Percentiles rank a stretch among this genome's conserved stretches.
These are phyloP conservation scores for Pelargonium citronellum DNA, from an alignment of 441 rosid genomes.

Conservation along the genomic window DNA sequence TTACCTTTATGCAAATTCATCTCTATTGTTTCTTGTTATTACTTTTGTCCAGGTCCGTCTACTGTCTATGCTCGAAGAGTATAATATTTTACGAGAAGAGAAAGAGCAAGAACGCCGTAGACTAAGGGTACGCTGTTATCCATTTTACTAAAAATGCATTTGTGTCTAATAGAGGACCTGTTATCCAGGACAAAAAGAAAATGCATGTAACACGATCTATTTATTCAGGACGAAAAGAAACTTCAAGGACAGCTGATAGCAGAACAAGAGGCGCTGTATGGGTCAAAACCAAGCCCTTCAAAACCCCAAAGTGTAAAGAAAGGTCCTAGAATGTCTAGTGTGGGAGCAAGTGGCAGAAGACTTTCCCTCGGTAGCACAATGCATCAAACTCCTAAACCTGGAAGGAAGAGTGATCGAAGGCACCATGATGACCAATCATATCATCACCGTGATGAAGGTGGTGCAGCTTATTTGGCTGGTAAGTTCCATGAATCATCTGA, in stretches of 20 bases:
- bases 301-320: conserved; percentile 56
- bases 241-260: conserved; percentile 77
- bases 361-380: conserved; percentile 45
- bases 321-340: conserved; percentile 53
- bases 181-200: too few species aligned
- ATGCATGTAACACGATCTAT: neutral
- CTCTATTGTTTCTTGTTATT: neutral
- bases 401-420: conserved; percentile 21
- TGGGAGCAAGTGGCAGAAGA: conserved; percentile 55
- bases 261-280: conserved; percentile 82
- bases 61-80: conserved; percentile 87
- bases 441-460: too few species aligned
- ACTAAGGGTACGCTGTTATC: conserved; percentile 46
- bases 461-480: too few species aligned
- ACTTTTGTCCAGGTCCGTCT: conserved; percentile 48
- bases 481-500: too few species aligned
- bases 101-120: conserved; percentile 90
- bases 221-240: conserved; percentile 64
- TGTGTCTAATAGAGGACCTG: too few species aligned
- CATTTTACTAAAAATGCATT: too few species aligned
- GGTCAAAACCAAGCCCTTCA: conserved; percentile 77
- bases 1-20: neutral
- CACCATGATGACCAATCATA: neutral
- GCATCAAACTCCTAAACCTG: conserved; percentile 29
- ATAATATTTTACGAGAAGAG: conserved; percentile 64